Evolutionary conservation across 305 asterid species (phyloP).

Genomic region (Solanum aculeatissimum): DNA sequence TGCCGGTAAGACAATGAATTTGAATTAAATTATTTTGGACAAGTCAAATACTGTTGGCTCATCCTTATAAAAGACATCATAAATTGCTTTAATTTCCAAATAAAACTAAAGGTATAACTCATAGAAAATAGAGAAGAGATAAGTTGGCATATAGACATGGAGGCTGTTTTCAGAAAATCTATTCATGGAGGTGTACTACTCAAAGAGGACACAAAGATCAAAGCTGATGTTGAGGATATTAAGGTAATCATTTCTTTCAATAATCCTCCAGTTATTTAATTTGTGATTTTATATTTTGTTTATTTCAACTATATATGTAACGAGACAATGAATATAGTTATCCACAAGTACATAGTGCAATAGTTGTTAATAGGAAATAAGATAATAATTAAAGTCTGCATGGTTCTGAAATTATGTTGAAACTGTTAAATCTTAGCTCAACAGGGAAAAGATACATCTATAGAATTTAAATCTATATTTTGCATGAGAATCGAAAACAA

Average conservation of each 20-base stretch:
- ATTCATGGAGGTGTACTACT: slow-evolving; percentile 7
- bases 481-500: not conserved
- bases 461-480: not conserved
- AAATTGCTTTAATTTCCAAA: slow-evolving; percentile 2
- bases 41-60: slow-evolving; percentile 60
- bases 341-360: not conserved
- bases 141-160: slow-evolving; percentile 10
- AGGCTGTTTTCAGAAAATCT: slow-evolving; percentile 28
- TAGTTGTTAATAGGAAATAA: not conserved
- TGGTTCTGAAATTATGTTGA: not conserved
- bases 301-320: not conserved
- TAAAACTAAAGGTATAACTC: slow-evolving; percentile 1
- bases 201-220: slow-evolving; percentile 28
- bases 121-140: not conserved
- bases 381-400: not conserved
- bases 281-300: not conserved
- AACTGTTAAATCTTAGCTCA: not conserved
- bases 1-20: slow-evolving; percentile 22
- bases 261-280: not conserved
- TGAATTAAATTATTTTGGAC: slow-evolving; percentile 30
- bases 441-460: not conserved
- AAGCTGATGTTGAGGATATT: slow-evolving; percentile 28
- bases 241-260: slow-evolving; percentile 27
- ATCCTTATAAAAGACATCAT: slow-evolving; percentile 23
- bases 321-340: not conserved